Conservation (phyloP, 495 filamentous ascomycete genomes). For the Penicillium herquei region DNA sequence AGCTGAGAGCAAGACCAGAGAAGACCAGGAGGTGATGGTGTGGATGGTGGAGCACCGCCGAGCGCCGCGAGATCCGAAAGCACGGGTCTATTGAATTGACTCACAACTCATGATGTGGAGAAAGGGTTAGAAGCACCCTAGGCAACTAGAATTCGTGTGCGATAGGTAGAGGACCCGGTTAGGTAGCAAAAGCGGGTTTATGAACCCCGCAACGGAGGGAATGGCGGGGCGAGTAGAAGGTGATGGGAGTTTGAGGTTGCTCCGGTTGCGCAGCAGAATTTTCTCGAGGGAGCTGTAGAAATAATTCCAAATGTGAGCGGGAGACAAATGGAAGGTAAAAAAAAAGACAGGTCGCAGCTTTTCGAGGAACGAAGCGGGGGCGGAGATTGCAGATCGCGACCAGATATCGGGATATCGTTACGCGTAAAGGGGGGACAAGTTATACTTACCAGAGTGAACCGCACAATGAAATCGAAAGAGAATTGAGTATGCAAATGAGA, state of each 20-base stretch:
- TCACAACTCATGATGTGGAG: constrained; percentile 33
- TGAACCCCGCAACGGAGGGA: constrained; percentile 20
- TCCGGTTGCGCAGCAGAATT: background rate
- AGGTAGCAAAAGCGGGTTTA: constrained; percentile 20
- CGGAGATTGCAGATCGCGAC: background rate
- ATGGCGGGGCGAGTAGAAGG: background rate
- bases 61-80: background rate
- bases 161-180: constrained; percentile 10
- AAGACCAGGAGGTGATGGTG: background rate
- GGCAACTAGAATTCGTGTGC: constrained; percentile 10
- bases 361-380: constrained; percentile 9
- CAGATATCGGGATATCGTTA: constrained; percentile 1
- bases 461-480: background rate
- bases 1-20: background rate
- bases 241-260: background rate
- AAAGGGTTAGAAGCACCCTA: constrained; percentile 18
- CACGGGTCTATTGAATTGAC: constrained; percentile 16
- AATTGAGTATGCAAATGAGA: background rate
- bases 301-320: background rate
- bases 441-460: background rate
- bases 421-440: background rate
- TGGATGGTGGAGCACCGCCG: background rate
- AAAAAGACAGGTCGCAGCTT: constrained; percentile 14
- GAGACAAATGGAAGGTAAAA: background rate
- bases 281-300: background rate